These are phyloP conservation scores for Aspergillus wentii DNA, from an alignment of 495 filamentous ascomycete species.

Conservation along the genomic window DNA sequence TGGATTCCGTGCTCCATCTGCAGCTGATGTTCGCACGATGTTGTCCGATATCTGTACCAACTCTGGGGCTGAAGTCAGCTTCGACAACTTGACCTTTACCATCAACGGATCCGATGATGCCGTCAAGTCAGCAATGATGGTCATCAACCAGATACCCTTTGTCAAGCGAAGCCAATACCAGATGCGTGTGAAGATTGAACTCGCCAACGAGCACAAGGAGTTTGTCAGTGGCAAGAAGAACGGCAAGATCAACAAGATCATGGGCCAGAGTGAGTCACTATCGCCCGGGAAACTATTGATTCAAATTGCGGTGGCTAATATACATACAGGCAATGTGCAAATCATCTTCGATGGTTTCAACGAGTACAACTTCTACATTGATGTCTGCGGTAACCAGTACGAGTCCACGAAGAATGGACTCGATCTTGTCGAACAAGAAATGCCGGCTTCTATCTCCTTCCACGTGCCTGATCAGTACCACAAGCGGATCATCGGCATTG, in stretches of 20 bases:
- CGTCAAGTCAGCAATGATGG: slow-evolving; percentile 87
- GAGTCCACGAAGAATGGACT: slow-evolving; percentile 89
- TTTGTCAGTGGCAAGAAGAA: slow-evolving; percentile 99
- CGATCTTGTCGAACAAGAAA: slow-evolving; percentile 93
- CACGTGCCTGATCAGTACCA: slow-evolving; percentile 99
- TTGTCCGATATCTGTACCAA: slow-evolving; percentile 93
- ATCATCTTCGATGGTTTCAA: slow-evolving; percentile 99
- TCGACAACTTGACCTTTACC: slow-evolving; percentile 88
- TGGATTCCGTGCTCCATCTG: slow-evolving; percentile 59
- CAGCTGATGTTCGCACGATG: slow-evolving; percentile 78
- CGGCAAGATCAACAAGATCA: slow-evolving; percentile 99
- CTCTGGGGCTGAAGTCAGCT: slow-evolving; percentile 89
- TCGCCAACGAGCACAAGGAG: slow-evolving; percentile 98
- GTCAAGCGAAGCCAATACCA: slow-evolving; percentile 82
- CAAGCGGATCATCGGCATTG: slow-evolving; percentile 98
- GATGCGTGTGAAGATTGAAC: slow-evolving; percentile 95
- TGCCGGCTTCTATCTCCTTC: slow-evolving; percentile 98
- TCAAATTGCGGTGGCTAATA: too few species aligned
- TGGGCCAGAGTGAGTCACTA: slow-evolving; percentile 77
- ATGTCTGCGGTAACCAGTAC: slow-evolving; percentile 86
- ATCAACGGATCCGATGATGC: slow-evolving; percentile 94
- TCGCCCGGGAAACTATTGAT: too few species aligned
- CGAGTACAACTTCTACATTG: slow-evolving; percentile 99
- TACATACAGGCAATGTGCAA: slow-evolving; percentile 79
- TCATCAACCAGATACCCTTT: slow-evolving; percentile 87